A percentile compares a stretch with the other conserved stretches of the same genome.
Conservation (phyloP, 352 stramenopile species). For the Pythium periplocum region DNA sequence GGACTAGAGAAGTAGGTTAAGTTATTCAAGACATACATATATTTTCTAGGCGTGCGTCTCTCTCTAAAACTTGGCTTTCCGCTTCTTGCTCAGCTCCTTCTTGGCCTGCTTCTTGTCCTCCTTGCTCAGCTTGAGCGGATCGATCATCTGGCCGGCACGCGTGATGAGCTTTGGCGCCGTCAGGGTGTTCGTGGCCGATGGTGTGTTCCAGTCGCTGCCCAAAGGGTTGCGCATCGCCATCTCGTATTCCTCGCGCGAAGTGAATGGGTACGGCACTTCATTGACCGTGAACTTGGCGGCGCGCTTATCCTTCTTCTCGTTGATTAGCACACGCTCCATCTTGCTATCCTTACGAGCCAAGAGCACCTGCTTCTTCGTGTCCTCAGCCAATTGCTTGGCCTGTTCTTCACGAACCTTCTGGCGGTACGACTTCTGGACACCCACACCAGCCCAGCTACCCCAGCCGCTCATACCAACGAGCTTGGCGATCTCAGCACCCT, state of each 20-base stretch:
- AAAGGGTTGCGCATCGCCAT: slow-evolving; percentile 92
- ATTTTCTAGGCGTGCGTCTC: neutral
- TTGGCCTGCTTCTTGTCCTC: slow-evolving; percentile 81
- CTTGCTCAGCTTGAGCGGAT: slow-evolving; percentile 88
- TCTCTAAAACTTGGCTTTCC: slow-evolving; percentile 77
- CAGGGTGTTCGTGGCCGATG: slow-evolving; percentile 85
- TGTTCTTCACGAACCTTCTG: slow-evolving; percentile 80
- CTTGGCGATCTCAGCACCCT: slow-evolving; percentile 70
- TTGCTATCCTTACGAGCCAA: slow-evolving; percentile 65
- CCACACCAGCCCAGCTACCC: slow-evolving; percentile 88
- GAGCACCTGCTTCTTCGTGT: slow-evolving; percentile 71
- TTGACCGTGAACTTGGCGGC: slow-evolving; percentile 74
- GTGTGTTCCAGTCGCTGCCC: slow-evolving; percentile 94
- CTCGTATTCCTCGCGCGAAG: slow-evolving; percentile 96
- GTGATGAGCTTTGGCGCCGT: slow-evolving; percentile 94
- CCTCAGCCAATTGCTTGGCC: slow-evolving; percentile 60
- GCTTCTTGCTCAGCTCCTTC: slow-evolving; percentile 71
- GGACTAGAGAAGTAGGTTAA: too few relatives aligned
- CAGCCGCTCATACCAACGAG: slow-evolving; percentile 86
- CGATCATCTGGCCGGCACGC: slow-evolving; percentile 90
- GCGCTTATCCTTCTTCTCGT: slow-evolving; percentile 89
- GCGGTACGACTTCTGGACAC: slow-evolving; percentile 68
- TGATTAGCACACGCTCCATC: slow-evolving; percentile 72
- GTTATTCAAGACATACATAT: too few relatives aligned
- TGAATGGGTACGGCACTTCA: slow-evolving; percentile 98